Evolutionary conservation across 441 rosid genomes (phyloP).

Genomic region (Metrosideros polymorpha): DNA sequence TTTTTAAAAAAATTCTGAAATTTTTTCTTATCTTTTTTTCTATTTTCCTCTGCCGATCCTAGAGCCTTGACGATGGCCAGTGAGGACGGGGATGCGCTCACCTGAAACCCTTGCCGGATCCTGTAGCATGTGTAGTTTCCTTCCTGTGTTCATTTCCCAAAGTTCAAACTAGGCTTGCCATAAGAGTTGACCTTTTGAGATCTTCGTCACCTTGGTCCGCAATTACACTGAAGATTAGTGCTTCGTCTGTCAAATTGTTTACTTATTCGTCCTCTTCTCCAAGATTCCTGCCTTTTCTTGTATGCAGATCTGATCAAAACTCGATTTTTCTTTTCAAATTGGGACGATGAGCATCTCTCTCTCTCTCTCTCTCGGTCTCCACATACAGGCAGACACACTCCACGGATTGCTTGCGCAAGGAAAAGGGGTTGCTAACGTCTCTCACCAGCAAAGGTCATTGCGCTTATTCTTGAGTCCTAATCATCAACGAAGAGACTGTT

Average conservation of each 20-base stretch:
- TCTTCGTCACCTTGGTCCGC: neutral
- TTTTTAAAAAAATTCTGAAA: neutral
- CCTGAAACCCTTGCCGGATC: neutral
- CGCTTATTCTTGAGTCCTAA: neutral
- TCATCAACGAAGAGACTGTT: neutral
- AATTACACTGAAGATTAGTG: neutral
- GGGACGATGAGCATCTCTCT: neutral
- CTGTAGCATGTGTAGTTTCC: neutral
- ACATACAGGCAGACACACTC: neutral
- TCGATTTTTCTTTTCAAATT: neutral
- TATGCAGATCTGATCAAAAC: neutral
- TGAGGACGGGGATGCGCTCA: neutral
- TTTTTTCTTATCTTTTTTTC: fast-evolving
- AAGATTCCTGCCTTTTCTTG: neutral
- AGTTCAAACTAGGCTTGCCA: neutral
- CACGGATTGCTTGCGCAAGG: neutral
- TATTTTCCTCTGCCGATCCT: fast-evolving
- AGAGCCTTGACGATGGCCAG: too few species aligned
- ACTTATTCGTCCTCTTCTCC: neutral
- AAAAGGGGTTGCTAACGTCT: neutral
- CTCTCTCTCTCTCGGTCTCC: neutral
- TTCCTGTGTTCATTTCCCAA: neutral
- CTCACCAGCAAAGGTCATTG: neutral
- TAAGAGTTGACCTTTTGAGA: neutral
- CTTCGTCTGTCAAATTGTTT: neutral